Evolutionary conservation across 805 yeast genomes (phyloP).

Genomic region (Blastobotrys terrestris): DNA sequence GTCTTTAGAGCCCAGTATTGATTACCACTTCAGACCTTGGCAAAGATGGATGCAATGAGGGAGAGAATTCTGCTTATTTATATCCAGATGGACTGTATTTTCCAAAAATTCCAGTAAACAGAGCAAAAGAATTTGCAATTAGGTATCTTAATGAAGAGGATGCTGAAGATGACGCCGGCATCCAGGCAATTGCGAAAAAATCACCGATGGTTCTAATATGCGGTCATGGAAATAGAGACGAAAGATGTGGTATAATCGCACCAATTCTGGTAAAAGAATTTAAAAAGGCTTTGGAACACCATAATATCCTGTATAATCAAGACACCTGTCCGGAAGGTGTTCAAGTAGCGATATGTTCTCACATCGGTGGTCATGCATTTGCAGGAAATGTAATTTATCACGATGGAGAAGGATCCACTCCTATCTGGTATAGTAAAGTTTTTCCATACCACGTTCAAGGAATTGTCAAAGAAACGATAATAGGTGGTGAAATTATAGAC

Average conservation of each 20-base stretch:
- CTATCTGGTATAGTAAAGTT: conserved; percentile 74
- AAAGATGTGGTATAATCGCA: conserved; percentile 62
- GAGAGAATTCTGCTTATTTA: conserved; percentile 34
- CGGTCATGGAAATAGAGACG: conserved; percentile 60
- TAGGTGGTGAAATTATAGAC: conserved; percentile 43
- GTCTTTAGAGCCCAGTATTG: conserved; percentile 44
- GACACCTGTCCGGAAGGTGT: conserved; percentile 26
- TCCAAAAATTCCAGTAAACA: conserved; percentile 15
- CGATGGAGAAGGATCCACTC: conserved; percentile 4
- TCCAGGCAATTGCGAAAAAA: background rate
- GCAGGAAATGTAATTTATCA: conserved; percentile 70
- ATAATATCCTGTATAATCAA: conserved; percentile 29
- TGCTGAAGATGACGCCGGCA: conserved; percentile 19
- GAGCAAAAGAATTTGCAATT: conserved; percentile 35
- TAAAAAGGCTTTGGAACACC: conserved; percentile 33
- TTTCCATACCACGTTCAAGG: conserved; percentile 61
- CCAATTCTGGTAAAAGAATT: conserved; percentile 53
- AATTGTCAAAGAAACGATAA: conserved; percentile 50
- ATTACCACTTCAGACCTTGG: conserved; percentile 40
- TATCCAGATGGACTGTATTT: conserved; percentile 47
- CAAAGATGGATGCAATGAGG: background rate
- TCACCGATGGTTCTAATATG: conserved; percentile 46
- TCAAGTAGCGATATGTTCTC: conserved; percentile 56
- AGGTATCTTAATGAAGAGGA: conserved; percentile 25
- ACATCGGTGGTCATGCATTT: conserved; percentile 80